Percentiles rank a stretch among this genome's conserved stretches.
These are phyloP conservation scores for Nannochloropsis granulata DNA, from an alignment of 108 stramenopile genomes.

Conservation along the genomic window DNA sequence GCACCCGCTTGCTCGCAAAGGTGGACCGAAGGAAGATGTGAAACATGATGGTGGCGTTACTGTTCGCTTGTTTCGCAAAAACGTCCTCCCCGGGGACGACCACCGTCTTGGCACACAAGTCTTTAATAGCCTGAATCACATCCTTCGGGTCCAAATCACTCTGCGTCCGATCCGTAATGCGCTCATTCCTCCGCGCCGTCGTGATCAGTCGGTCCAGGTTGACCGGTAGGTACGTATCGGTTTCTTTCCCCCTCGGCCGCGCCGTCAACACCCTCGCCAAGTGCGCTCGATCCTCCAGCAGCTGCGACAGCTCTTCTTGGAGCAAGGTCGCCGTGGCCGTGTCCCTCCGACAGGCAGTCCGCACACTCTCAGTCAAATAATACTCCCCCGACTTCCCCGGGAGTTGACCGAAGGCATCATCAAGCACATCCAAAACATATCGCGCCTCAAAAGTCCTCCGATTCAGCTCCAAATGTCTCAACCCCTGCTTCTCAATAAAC, in stretches of 20 bases:
- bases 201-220: not conserved
- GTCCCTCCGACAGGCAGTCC: not conserved
- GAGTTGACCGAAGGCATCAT: constrained; percentile 61
- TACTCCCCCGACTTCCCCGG: constrained; percentile 54
- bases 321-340: not conserved
- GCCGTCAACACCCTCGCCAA: not conserved
- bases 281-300: not conserved
- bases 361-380: constrained; percentile 44
- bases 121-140: constrained; percentile 54
- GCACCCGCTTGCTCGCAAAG: constrained; percentile 65
- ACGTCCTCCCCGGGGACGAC: constrained; percentile 81
- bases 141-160: constrained; percentile 69
- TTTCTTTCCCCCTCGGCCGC: not conserved
- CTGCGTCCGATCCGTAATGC: constrained; percentile 36
- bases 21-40: constrained; percentile 70
- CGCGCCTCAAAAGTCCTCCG: constrained; percentile 55
- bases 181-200: not conserved
- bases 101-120: constrained; percentile 58
- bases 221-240: not conserved
- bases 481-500: constrained; percentile 89
- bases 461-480: constrained; percentile 61
- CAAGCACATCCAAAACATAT: constrained; percentile 52
- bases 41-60: constrained; percentile 81
- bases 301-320: not conserved
- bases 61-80: constrained; percentile 62